Evolutionary conservation across 2,329 filamentous ascomycete species (phyloP).

Genomic region (Exophiala sp.): DNA sequence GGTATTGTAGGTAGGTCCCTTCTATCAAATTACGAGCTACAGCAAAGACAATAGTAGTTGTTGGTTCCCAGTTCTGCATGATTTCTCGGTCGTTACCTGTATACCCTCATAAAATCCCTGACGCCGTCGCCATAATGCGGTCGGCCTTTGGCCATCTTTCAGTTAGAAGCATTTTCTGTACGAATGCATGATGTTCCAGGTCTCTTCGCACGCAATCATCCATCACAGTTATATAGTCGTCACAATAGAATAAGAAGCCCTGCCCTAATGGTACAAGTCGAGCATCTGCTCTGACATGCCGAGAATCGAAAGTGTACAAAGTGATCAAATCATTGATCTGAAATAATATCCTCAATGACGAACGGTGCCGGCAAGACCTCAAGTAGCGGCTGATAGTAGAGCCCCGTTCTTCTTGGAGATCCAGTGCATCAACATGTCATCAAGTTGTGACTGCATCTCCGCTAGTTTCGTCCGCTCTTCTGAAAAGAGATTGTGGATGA

Average conservation of each 20-base stretch:
- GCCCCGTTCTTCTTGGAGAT: constrained; percentile 45
- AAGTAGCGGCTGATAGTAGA: constrained; percentile 16
- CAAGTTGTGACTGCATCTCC: constrained; percentile 83
- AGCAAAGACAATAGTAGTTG: too few species aligned
- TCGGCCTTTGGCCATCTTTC: neutral
- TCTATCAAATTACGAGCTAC: too few species aligned
- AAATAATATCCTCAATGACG: neutral
- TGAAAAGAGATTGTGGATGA: constrained; percentile 72
- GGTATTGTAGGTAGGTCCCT: too few species aligned
- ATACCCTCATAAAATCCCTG: neutral
- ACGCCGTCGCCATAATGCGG: neutral
- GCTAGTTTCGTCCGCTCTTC: constrained; percentile 81
- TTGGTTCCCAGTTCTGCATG: neutral
- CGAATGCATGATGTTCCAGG: constrained; percentile 13
- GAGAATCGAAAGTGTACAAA: constrained; percentile 21
- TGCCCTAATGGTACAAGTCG: constrained; percentile 24
- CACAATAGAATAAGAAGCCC: constrained; percentile 11
- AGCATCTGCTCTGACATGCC: constrained; percentile 21
- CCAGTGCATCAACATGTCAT: constrained; percentile 80
- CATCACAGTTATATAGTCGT: constrained; percentile 21
- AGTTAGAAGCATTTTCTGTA: constrained; percentile 11
- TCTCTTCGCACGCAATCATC: constrained; percentile 14
- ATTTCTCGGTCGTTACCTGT: neutral
- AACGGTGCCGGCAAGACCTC: neutral
- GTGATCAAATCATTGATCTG: constrained; percentile 4